phyloP scores from a whole-genome alignment of 306 rosid species.

The Myrica gale region DNA sequence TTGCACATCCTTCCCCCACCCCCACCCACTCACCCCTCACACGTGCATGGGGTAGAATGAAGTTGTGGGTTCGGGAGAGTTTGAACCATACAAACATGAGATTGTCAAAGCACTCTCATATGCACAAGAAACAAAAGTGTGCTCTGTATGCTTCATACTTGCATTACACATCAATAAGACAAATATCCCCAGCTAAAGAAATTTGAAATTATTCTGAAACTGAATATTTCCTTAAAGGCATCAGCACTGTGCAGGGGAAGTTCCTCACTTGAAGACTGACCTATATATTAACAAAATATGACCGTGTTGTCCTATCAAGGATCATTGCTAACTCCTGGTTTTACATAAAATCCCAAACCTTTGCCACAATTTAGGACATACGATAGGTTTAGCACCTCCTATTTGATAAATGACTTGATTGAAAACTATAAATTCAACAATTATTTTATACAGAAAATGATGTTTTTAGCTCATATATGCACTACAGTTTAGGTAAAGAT shows the following conservation, averaged over 20 bases:
- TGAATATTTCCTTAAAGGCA: slow-evolving; percentile 1
- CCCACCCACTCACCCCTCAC: neutral
- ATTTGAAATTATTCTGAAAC: neutral
- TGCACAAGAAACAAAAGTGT: neutral
- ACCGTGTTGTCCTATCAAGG: neutral
- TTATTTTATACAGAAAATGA: too few relatives aligned
- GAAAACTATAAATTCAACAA: neutral
- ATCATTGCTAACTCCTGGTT: neutral
- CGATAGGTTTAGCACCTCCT: neutral
- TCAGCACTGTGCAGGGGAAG: neutral
- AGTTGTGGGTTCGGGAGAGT: neutral
- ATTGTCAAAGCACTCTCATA: neutral
- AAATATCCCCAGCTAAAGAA: neutral
- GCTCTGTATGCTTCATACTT: neutral
- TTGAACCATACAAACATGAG: neutral
- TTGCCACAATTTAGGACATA: too few relatives aligned
- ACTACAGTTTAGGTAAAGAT: neutral
- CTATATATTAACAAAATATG: neutral
- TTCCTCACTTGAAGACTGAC: neutral
- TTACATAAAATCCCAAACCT: too few relatives aligned
- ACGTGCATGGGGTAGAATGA: neutral
- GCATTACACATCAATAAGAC: neutral
- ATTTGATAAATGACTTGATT: neutral
- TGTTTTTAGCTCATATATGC: neutral
- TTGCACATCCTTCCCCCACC: too few relatives aligned